Conservation (phyloP, 768 basidiomycete genomes). For the Tylopilus felleus region DNA sequence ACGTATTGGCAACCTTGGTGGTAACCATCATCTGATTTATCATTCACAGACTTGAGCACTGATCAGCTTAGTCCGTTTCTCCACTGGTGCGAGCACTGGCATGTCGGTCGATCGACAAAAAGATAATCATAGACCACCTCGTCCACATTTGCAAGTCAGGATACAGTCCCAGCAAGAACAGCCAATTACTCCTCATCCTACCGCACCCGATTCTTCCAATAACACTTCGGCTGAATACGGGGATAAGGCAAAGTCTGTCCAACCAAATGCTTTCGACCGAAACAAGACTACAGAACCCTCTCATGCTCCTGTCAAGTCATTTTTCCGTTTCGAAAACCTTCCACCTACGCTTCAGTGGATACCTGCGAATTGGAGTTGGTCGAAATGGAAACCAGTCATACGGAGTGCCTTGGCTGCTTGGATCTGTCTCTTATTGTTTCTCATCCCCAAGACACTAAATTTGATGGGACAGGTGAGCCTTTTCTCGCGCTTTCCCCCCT, state of each 20-base stretch:
- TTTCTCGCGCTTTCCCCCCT: not conserved
- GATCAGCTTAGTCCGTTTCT: no score
- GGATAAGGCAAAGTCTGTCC: not conserved
- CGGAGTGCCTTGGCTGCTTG: constrained; percentile 62
- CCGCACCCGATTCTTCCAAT: not conserved
- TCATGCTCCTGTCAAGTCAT: not conserved
- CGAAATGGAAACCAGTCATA: constrained; percentile 59
- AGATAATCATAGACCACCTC: not conserved
- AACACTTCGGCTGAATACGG: not conserved
- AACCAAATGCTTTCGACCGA: not conserved
- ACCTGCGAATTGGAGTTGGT: constrained; percentile 51
- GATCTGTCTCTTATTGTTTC: constrained; percentile 55
- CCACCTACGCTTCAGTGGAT: constrained; percentile 51
- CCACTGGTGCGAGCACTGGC: no score
- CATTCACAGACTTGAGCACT: no score
- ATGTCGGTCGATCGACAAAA: not conserved
- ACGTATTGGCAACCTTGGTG: no score
- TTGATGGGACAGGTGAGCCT: constrained; percentile 54
- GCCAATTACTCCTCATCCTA: not conserved
- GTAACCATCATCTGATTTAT: no score
- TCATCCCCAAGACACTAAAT: constrained; percentile 47
- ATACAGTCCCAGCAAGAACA: not conserved
- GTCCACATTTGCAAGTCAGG: no score
- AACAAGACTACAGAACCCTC: not conserved
- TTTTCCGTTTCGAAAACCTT: constrained; percentile 9